Evolutionary conservation across 2,329 filamentous ascomycete species (phyloP), one percentile per base, ranked within the genome.

Genomic region (Meredithiella fracta): DNA sequence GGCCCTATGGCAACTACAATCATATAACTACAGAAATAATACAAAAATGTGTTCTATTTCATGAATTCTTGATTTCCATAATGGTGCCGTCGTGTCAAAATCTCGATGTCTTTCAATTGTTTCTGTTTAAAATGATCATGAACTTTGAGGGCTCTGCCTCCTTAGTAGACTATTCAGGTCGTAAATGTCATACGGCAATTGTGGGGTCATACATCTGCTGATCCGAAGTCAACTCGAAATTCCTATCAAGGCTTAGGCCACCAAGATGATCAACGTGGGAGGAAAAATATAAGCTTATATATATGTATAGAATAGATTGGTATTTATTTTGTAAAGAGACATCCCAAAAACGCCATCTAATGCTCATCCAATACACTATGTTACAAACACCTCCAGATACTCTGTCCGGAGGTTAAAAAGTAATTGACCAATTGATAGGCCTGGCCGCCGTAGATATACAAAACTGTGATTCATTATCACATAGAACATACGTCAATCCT

Each of bases 331-430:
- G 17, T 34, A 25, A 52, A 53, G 14, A 37, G 40, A 47, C 64
- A 62, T 62, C 65, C 64, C 62, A 67, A 67, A 61, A 64, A 69
- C 70, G 69, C 70, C 69, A 63, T 69, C 65, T 68, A 67, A 72
- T 72, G 70, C 69, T 69, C 66, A 67, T 51, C 20, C 56, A 31
- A 47, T 51, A 47, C 47, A 54, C 47, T 58, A 58, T 58, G 40
- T 53, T 58, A 58, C 57, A 58, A 14, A 26, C 22, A 26, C 44
- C 17, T 15, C 44, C 3, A n/a, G 8, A 17, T 44, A 8, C 17
- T 44, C 40, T 20, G 8, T 44, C 29, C 5, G 11, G 29, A 11
- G 29, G 29, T 11, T 5, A 34, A 34, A 34, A 34, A 34, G 29
- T 34, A 34, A 11, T 34, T 42, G 38, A 20, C 20, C 20, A 23